Percentiles rank a stretch among this genome's conserved stretches.
Conservation (phyloP, 164 flowering plant species). For the Pachysandra terminalis region DNA sequence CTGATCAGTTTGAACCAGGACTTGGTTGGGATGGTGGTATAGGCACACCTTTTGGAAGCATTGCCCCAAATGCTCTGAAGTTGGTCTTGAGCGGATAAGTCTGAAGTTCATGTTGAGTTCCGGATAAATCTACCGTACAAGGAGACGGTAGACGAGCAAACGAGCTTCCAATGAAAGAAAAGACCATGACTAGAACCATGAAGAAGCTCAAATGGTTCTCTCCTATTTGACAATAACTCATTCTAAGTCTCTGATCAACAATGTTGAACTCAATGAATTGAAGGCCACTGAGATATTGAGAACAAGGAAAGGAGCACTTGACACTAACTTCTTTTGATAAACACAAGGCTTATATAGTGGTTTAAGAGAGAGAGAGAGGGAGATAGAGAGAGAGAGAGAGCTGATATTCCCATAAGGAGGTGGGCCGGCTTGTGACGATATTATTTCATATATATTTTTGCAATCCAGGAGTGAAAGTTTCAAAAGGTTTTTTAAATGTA, state of each 20-base stretch:
- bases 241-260: not conserved
- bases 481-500: too few relatives aligned
- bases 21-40: constrained; percentile 25
- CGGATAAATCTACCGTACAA: not conserved
- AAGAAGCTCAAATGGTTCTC: constrained; percentile 5
- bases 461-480: too few relatives aligned
- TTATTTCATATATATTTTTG: too few relatives aligned
- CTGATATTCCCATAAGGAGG: too few relatives aligned
- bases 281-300: too few relatives aligned
- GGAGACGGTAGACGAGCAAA: constrained; percentile 5
- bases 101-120: not conserved
- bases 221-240: not conserved
- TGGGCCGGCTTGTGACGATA: not conserved
- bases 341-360: not conserved
- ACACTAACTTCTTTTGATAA: not conserved
- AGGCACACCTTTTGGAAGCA: too few relatives aligned
- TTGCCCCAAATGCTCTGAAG: not conserved
- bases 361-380: too few relatives aligned
- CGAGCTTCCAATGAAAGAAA: not conserved
- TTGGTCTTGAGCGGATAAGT: not conserved
- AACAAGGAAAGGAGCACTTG: too few relatives aligned
- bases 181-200: not conserved
- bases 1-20: constrained; percentile 9
- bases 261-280: too few relatives aligned
- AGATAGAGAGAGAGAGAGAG: too few relatives aligned